Conservation (phyloP, 2,329 filamentous ascomycete genomes). For the Dactylellina haptotyla region DNA sequence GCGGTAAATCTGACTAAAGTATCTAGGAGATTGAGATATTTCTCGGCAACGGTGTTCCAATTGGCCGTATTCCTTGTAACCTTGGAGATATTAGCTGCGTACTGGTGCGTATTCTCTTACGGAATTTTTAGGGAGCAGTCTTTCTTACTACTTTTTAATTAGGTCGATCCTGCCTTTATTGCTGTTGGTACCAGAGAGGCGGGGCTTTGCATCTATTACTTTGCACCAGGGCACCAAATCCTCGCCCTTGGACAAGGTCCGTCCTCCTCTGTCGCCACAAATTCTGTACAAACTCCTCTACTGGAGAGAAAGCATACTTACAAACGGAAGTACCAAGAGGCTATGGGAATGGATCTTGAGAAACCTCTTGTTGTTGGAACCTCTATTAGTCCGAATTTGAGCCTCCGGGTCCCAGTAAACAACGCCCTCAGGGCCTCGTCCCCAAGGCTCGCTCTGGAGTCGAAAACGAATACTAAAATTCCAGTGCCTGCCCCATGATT, state of each 20-base stretch:
- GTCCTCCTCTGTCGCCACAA: constrained; percentile 44
- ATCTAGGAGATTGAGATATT: constrained; percentile 41
- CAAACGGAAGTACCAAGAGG: constrained; percentile 52
- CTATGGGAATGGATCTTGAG: constrained; percentile 51
- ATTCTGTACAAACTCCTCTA: constrained; percentile 31
- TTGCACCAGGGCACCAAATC: constrained; percentile 35
- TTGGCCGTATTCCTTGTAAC: constrained; percentile 20
- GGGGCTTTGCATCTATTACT: constrained; percentile 46
- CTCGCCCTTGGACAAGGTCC: constrained; percentile 49
- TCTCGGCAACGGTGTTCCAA: constrained; percentile 10
- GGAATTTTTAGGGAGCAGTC: too few species aligned
- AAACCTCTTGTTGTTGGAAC: constrained; percentile 14
- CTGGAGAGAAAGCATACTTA: constrained; percentile 53
- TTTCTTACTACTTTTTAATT: too few species aligned
- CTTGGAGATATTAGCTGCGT: constrained; percentile 38
- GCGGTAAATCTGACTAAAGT: background rate
- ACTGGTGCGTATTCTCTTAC: constrained; percentile 29
- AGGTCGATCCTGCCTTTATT: constrained; percentile 50
- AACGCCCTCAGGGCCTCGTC: constrained; percentile 14
- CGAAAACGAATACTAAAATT: constrained; percentile 18
- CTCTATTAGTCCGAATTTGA: background rate
- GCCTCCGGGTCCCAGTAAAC: constrained; percentile 19
- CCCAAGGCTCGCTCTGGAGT: constrained; percentile 13
- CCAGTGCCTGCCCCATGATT: constrained; percentile 44
- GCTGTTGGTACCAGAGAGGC: constrained; percentile 38